Conservation (phyloP, 2,329 filamentous ascomycete genomes). For the Penicillium sp. region DNA sequence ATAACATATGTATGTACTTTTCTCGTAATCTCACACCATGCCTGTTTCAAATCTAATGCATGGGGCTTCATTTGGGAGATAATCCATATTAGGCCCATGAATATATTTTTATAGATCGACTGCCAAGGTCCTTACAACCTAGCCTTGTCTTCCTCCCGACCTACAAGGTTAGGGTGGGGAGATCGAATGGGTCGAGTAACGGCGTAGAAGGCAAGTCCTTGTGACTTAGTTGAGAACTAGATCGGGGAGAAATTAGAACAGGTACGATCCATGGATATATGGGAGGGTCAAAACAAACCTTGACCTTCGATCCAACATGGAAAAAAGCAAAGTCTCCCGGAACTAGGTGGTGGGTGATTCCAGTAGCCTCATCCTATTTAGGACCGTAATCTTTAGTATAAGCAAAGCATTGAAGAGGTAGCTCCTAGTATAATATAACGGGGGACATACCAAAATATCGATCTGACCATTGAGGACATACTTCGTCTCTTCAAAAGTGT, state of each 20-base stretch:
- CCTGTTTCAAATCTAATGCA: too few relatives aligned
- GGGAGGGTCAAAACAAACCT: conserved; percentile 11
- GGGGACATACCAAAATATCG: conserved; percentile 21
- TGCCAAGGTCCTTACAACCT: not conserved
- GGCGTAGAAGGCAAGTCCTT: conserved; percentile 22
- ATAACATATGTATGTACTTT: not conserved
- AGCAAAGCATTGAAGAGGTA: too few relatives aligned
- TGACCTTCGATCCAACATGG: conserved; percentile 20
- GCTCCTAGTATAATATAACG: not conserved
- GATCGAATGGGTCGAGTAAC: conserved; percentile 21
- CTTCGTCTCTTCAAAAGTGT: conserved; percentile 27
- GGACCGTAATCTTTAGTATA: not conserved
- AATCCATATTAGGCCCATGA: too few relatives aligned
- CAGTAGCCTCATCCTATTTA: conserved; percentile 18
- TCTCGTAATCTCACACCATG: too few relatives aligned
- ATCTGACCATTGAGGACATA: conserved; percentile 28
- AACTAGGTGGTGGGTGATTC: conserved; percentile 17
- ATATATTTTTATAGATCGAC: not conserved
- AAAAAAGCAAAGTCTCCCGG: conserved; percentile 21
- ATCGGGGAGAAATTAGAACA: not conserved
- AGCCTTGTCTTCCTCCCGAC: conserved; percentile 19
- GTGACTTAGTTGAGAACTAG: conserved; percentile 24
- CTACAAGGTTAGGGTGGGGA: conserved; percentile 21
- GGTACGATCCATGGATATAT: too few relatives aligned
- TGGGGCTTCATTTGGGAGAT: not conserved